Conservation (phyloP, 2,329 filamentous ascomycete genomes). For the Pyricularia sp. region DNA sequence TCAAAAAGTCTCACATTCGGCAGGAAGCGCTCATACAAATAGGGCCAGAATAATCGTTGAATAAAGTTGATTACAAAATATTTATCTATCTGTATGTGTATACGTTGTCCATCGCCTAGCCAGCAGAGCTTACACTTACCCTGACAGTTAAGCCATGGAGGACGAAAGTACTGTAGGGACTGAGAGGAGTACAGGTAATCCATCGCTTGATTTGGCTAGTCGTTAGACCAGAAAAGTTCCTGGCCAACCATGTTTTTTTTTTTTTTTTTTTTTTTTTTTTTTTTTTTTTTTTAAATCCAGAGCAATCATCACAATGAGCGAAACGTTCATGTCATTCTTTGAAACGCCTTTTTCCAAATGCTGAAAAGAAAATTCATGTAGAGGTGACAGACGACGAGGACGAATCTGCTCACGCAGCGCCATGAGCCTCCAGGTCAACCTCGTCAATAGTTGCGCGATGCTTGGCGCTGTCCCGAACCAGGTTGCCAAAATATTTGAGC, state of each 20-base stretch:
- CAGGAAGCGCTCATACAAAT: not conserved
- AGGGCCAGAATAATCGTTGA: not conserved
- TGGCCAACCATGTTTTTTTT: not conserved
- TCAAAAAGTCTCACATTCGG: not conserved
- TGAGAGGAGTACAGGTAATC: not conserved
- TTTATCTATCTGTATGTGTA: not conserved
- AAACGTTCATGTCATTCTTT: not conserved
- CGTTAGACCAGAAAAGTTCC: not conserved
- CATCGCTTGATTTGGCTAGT: not conserved
- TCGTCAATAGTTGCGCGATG: constrained; percentile 40
- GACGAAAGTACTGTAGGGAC: not conserved
- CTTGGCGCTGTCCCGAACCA: constrained; percentile 57
- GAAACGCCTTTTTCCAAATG: not conserved
- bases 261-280: no score
- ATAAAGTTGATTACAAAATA: not conserved
- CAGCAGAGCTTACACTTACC: not conserved
- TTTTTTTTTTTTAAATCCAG: no score
- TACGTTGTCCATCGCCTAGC: not conserved
- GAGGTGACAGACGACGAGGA: not conserved
- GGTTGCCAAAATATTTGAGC: constrained; percentile 79
- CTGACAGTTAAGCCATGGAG: not conserved
- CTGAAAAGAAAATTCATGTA: not conserved
- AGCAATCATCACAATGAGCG: not conserved
- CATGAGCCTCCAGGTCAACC: constrained; percentile 45
- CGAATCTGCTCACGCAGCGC: not conserved